Evolutionary conservation across 148 eudicot species (phyloP).

Genomic region (Polygonum aviculare): DNA sequence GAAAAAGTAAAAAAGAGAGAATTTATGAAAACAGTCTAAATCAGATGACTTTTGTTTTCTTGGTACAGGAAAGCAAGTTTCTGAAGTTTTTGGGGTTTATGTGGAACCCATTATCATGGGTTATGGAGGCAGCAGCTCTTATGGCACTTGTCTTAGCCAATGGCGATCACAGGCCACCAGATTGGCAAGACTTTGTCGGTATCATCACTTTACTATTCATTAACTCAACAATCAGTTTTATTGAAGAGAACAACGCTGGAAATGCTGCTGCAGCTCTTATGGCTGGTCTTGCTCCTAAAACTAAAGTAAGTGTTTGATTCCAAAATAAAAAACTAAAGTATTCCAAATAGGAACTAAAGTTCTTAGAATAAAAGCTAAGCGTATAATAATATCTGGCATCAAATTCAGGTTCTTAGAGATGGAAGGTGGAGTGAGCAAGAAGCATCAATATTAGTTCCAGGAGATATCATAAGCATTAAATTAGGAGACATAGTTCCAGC

Average conservation of each 20-base stretch:
- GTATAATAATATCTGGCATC: not conserved
- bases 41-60: not conserved
- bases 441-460: slow-evolving; percentile 57
- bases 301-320: slow-evolving; percentile 31
- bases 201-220: slow-evolving; percentile 45
- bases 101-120: slow-evolving; percentile 78
- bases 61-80: slow-evolving; percentile 38
- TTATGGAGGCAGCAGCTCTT: slow-evolving; percentile 57
- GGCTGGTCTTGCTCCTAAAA: slow-evolving; percentile 74
- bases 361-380: not conserved
- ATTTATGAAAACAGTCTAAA: not conserved
- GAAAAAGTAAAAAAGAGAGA: not conserved
- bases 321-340: not conserved
- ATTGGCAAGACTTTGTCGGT: slow-evolving; percentile 67
- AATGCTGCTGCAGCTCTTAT: slow-evolving; percentile 73
- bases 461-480: slow-evolving; percentile 61
- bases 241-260: slow-evolving; percentile 74
- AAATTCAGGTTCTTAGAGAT: slow-evolving; percentile 47
- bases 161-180: slow-evolving; percentile 50
- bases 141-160: slow-evolving; percentile 59
- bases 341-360: not conserved
- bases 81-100: slow-evolving; percentile 57
- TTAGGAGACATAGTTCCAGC: slow-evolving; percentile 69
- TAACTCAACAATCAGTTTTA: slow-evolving; percentile 66
- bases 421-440: slow-evolving; percentile 61